A percentile compares a stretch with the other conserved stretches of the same genome.
Conservation (phyloP, 345 rosid species). For the Arabidopsis suecica region DNA sequence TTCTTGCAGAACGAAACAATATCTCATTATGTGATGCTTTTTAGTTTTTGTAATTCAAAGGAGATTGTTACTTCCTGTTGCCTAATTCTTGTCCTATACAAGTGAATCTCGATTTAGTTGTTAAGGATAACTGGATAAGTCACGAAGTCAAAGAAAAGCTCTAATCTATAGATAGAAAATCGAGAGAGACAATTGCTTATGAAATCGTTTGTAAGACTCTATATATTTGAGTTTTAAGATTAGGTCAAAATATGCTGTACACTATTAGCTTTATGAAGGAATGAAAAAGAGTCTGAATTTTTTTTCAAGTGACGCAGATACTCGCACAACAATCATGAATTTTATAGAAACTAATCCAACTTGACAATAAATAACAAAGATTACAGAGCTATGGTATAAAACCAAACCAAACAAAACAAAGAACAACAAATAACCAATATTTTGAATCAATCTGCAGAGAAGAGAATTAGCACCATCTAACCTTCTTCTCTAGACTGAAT, state of each 20-base stretch:
- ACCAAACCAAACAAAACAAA: constrained; percentile 14
- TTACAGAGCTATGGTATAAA: constrained; percentile 10
- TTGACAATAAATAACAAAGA: constrained; percentile 17
- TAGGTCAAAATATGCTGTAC: neutral
- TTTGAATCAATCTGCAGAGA: constrained; percentile 36
- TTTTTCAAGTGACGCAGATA: neutral
- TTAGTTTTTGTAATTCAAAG: too few species aligned
- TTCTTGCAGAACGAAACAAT: too few species aligned
- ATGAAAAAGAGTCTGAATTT: neutral
- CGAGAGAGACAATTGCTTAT: neutral
- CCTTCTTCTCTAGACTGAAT: constrained; percentile 35
- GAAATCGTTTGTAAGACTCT: neutral
- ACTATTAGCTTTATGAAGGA: neutral
- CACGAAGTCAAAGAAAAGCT: too few species aligned
- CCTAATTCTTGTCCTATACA: too few species aligned
- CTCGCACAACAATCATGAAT: constrained; percentile 17
- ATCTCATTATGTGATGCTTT: too few species aligned
- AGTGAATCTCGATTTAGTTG: too few species aligned
- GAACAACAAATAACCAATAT: constrained; percentile 13
- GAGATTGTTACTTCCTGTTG: too few species aligned
- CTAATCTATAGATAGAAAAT: too few species aligned
- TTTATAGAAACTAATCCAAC: constrained; percentile 16
- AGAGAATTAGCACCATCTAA: constrained; percentile 40
- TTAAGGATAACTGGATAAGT: too few species aligned
- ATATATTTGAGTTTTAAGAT: neutral